These are phyloP conservation scores for Phytophthora rubi DNA, from an alignment of 352 stramenopile species.

Conservation along the genomic window DNA sequence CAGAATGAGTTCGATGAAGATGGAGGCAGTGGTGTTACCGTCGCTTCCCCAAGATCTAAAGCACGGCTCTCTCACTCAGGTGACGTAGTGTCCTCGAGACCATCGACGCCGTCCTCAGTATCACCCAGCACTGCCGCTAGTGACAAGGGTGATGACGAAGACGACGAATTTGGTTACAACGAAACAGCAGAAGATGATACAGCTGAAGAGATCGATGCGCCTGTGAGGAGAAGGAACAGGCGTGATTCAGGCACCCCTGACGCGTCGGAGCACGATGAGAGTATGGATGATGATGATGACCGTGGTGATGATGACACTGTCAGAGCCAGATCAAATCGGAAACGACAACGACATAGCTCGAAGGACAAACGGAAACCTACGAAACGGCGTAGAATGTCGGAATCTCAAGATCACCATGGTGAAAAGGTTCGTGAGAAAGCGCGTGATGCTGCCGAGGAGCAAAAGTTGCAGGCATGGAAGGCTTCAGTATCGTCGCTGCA, in stretches of 20 bases:
- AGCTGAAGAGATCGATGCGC: constrained; percentile 23
- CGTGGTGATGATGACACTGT: not conserved
- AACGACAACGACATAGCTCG: constrained; percentile 24
- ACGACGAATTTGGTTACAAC: constrained; percentile 36
- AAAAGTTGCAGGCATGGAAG: constrained; percentile 91
- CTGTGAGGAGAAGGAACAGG: constrained; percentile 5
- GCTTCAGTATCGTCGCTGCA: constrained; percentile 74
- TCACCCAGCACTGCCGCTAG: constrained; percentile 45
- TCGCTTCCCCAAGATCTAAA: constrained; percentile 11
- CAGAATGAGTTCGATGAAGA: constrained; percentile 75
- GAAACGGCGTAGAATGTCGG: constrained; percentile 43
- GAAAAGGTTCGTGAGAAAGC: constrained; percentile 83
- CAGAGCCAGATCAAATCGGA: constrained; percentile 31
- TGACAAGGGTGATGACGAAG: constrained; percentile 50
- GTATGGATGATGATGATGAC: constrained; percentile 54
- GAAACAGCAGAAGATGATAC: constrained; percentile 30
- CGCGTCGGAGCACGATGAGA: constrained; percentile 35
- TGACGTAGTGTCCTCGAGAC: constrained; percentile 15
- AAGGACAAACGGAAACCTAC: constrained; percentile 19
- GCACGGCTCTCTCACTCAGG: not conserved
- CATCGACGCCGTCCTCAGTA: constrained; percentile 48
- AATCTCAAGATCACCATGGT: constrained; percentile 19
- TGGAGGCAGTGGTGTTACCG: constrained; percentile 17
- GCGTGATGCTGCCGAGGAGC: constrained; percentile 92
- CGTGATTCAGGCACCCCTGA: constrained; percentile 16